A percentile compares a stretch with the other conserved stretches of the same genome.
Evolutionary conservation across 2,329 filamentous ascomycete genomes (phyloP).

Genomic region (Cladophialophora exuberans): DNA sequence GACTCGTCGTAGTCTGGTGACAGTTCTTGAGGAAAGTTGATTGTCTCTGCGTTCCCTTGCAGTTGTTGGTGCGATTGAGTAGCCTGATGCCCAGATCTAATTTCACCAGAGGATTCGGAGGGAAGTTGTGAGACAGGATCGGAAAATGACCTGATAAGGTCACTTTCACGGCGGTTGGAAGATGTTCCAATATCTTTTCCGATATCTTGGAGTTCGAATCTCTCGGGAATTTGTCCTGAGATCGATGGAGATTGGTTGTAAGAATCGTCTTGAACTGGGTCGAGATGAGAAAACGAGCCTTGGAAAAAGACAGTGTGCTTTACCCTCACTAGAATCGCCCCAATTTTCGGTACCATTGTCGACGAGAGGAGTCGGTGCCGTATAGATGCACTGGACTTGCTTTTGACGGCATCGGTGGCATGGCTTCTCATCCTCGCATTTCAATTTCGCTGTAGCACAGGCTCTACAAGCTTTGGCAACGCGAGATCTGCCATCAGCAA

Average conservation of each 20-base stretch:
- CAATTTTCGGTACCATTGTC: not conserved
- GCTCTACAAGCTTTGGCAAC: conserved; percentile 16
- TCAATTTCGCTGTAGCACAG: conserved; percentile 21
- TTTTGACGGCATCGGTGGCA: conserved; percentile 19
- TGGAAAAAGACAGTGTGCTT: not conserved
- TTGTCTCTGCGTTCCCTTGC: not conserved
- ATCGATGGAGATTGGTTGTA: not conserved
- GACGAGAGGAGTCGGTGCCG: not conserved
- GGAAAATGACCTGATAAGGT: not conserved
- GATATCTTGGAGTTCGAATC: not conserved
- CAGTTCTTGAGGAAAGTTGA: not conserved
- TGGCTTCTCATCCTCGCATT: conserved; percentile 10
- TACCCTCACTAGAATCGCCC: not conserved
- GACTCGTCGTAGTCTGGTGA: conserved; percentile 10
- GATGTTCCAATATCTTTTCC: no score
- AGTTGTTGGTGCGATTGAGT: not conserved
- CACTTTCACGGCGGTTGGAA: not conserved
- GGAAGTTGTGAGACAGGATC: not conserved
- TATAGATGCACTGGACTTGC: conserved; percentile 8
- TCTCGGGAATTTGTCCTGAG: not conserved
- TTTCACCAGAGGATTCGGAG: not conserved
- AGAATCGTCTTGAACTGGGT: not conserved
- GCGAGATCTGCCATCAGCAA: not conserved
- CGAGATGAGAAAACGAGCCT: not conserved
- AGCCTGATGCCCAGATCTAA: not conserved